A percentile compares a stretch with the other conserved stretches of the same genome.
Conservation (phyloP, 202 grass and related monocot genomes). For the Setaria viridis region DNA sequence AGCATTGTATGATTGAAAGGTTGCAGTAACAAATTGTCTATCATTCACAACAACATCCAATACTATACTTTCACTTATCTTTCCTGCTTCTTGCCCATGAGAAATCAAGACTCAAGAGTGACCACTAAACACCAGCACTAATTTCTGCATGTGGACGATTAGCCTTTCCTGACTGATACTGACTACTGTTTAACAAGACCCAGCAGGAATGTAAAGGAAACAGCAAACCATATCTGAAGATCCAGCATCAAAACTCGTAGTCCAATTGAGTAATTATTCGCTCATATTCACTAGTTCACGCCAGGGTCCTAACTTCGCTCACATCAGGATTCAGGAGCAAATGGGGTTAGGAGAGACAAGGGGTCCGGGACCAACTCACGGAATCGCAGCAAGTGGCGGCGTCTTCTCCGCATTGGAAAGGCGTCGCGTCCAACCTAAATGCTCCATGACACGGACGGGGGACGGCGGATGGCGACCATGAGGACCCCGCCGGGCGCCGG, state of each 20-base stretch:
- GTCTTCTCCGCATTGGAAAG: not conserved
- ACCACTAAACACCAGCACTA: too few relatives aligned
- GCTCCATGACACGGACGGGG: not conserved
- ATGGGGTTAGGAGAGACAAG: not conserved
- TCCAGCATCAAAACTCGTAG: too few relatives aligned
- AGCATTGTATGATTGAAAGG: not conserved
- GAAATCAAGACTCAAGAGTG: too few relatives aligned
- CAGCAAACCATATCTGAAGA: too few relatives aligned
- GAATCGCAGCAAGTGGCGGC: not conserved
- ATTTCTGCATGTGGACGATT: too few relatives aligned
- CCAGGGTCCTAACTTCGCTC: not conserved
- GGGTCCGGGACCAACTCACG: not conserved
- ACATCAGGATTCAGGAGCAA: not conserved
- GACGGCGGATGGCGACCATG: not conserved
- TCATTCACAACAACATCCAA: not conserved
- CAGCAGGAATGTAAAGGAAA: too few relatives aligned
- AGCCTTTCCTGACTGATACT: too few relatives aligned
- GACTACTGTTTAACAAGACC: too few relatives aligned
- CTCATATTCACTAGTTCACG: not conserved
- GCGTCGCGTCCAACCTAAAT: not conserved
- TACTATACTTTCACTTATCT: too few relatives aligned
- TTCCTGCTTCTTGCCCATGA: too few relatives aligned
- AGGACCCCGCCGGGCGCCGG: not conserved
- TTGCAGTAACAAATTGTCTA: not conserved
- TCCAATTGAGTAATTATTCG: too few relatives aligned